Conservation (phyloP, 257 asterid species). For the Fraxinus quadrangulata region DNA sequence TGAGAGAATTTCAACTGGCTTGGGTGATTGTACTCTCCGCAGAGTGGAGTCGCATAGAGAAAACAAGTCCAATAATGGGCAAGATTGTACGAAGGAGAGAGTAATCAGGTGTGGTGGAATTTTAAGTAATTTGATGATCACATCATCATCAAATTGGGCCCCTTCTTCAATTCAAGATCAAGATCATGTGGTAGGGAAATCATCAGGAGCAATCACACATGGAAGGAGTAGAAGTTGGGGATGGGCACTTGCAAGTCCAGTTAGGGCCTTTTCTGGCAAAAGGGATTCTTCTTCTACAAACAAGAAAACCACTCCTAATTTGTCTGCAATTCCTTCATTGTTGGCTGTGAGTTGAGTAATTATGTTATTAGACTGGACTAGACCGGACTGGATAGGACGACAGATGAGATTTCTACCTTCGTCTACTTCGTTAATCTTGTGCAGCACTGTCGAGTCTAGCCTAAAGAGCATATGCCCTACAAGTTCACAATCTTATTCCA, state of each 20-base stretch:
- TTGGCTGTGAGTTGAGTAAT: conserved; percentile 51
- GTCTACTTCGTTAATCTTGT: too few relatives aligned
- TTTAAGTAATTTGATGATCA: conserved; percentile 57
- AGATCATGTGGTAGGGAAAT: conserved; percentile 33
- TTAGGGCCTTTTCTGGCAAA: conserved; percentile 72
- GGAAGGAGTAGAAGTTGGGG: conserved; percentile 91
- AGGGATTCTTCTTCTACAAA: conserved; percentile 40
- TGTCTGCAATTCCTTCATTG: conserved; percentile 81
- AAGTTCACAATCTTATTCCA: conserved; percentile 19
- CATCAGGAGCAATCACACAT: conserved; percentile 45
- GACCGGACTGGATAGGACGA: neutral
- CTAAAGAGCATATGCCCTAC: neutral
- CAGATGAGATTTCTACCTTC: conserved; percentile 28
- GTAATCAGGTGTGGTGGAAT: conserved; percentile 58
- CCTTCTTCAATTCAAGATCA: conserved; percentile 44
- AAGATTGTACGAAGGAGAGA: conserved; percentile 48
- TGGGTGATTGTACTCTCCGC: conserved; percentile 73
- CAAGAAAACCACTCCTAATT: conserved; percentile 61
- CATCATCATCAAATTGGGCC: conserved; percentile 58
- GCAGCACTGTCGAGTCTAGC: neutral
- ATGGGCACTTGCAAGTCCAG: conserved; percentile 95
- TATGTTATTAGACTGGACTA: too few relatives aligned
- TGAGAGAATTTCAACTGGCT: conserved; percentile 59
- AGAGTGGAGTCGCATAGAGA: conserved; percentile 81
- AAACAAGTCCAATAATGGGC: conserved; percentile 40